Evolutionary conservation across 1,284 basidiomycete genomes (phyloP).

Genomic region (Ceratobasidium sp.): DNA sequence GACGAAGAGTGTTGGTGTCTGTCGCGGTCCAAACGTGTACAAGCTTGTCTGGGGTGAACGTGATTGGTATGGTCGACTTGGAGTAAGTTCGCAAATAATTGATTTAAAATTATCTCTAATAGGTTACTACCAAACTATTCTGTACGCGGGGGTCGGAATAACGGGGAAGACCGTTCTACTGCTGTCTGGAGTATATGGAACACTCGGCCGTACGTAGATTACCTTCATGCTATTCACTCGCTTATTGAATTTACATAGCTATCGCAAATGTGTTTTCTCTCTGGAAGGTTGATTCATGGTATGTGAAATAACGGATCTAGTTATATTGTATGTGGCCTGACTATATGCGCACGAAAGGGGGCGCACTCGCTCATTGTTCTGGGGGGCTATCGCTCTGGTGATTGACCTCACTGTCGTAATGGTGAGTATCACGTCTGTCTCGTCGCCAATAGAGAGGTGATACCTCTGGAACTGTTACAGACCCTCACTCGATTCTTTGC

Average conservation of each 20-base stretch:
- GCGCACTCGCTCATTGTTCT: constrained; percentile 25
- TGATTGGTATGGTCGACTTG: constrained; percentile 1
- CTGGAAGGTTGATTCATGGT: constrained; percentile 35
- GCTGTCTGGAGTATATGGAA: constrained; percentile 24
- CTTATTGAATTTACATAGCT: neutral
- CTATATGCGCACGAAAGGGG: neutral
- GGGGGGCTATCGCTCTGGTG: constrained; percentile 14
- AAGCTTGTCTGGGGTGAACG: constrained; percentile 29
- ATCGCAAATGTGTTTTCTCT: constrained; percentile 12
- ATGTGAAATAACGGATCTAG: neutral
- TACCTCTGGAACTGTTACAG: neutral
- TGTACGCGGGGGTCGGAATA: constrained; percentile 24
- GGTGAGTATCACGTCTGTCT: neutral
- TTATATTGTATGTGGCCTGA: neutral
- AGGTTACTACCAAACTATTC: constrained; percentile 35
- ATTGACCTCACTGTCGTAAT: constrained; percentile 21
- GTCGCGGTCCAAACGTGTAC: constrained; percentile 33
- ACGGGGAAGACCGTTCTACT: constrained; percentile 29
- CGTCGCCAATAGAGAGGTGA: neutral
- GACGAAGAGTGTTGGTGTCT: constrained; percentile 18
- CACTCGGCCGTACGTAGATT: constrained; percentile 25
- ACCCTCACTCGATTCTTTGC: constrained; percentile 20
- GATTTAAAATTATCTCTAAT: neutral
- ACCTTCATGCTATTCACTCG: neutral
- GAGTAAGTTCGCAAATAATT: neutral